Evolutionary conservation across 2,329 filamentous ascomycete genomes (phyloP), one percentile per base, ranked within the genome.

Genomic region (Purpureocillium lavendulum): DNA sequence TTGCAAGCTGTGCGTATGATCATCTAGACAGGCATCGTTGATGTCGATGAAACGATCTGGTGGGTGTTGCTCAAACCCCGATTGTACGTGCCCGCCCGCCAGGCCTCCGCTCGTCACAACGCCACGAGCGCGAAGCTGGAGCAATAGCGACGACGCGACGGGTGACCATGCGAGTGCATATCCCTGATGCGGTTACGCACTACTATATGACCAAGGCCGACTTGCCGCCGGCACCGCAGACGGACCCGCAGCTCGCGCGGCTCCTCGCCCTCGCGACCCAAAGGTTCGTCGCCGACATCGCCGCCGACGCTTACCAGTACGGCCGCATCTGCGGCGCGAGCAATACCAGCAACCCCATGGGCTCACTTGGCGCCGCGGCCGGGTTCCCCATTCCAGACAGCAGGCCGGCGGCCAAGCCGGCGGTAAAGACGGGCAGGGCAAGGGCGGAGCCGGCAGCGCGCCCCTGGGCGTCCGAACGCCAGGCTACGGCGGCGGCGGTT

Each of bases 161-260:
- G n/a, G n/a, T n/a, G n/a, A n/a, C n/a, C n/a, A n/a, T n/a, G n/a
- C n/a, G n/a, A n/a, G n/a, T 17, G 13, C 52, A 95, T 87, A 97
- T 98, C 52, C 92, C 92, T 34, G 92, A 98, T 58, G 92, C 92
- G 14, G 92, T 98, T 15, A 97, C 89, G 46, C 83, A 94, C 60
- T 96, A 97, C 73, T 98, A 98, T 67, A 85, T 98, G 68, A 94
- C 90, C 30, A 84, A 94, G 52, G 88, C 90, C 49, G 92, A 92
- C 39, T 85, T 98, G 4, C 89, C 92, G 26, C 90, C 90, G 2
- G 88, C 90, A 31, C 89, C 87, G 1, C 84, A 92, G 53, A 94
- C 88, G 38, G 87, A 95, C 54, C 83, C 83, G 15, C 87, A 89
- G 42, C 84, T 98, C 21, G 87, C 90, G 16, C 87, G 90, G 35